Conservation (phyloP, 345 rosid species). For the Geranium rotundifolium region DNA sequence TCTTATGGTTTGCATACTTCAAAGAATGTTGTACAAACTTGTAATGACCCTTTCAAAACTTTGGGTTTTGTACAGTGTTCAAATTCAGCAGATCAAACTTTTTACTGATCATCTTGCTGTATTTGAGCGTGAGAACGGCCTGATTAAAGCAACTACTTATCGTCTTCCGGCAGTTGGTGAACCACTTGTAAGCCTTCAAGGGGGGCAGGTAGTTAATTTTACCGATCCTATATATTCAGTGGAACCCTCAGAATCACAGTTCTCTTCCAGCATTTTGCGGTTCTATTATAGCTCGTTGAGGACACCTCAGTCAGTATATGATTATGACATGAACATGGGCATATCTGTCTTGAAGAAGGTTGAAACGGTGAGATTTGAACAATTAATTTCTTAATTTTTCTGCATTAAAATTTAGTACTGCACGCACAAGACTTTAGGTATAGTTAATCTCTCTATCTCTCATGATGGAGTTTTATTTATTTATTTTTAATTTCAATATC, state of each 20-base stretch:
- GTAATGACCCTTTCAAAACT: slow-evolving; percentile 3
- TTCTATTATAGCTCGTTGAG: slow-evolving; percentile 72
- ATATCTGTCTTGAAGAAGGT: slow-evolving; percentile 68
- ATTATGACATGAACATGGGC: slow-evolving; percentile 75
- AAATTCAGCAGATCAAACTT: slow-evolving; percentile 67
- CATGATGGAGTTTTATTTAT: not conserved
- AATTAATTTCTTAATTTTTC: not conserved
- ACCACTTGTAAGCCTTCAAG: slow-evolving; percentile 53
- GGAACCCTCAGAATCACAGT: slow-evolving; percentile 41
- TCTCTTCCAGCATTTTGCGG: slow-evolving; percentile 61
- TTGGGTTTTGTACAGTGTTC: slow-evolving; percentile 36
- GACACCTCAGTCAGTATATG: slow-evolving; percentile 68
- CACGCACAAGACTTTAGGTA: not conserved
- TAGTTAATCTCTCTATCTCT: not conserved
- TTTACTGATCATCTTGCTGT: slow-evolving; percentile 70
- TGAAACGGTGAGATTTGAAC: slow-evolving; percentile 47
- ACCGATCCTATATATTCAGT: slow-evolving; percentile 61
- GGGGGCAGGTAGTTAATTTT: slow-evolving; percentile 51
- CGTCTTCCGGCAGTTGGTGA: slow-evolving; percentile 62
- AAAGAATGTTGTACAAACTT: not conserved
- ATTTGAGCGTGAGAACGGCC: slow-evolving; percentile 72
- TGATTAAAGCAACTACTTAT: slow-evolving; percentile 48
- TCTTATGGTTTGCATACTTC: not conserved
- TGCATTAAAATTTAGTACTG: not conserved
- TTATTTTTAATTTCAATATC: too few relatives aligned